phyloP scores from a whole-genome alignment of 1,284 basidiomycete genomes.

The Phlebopus sp. region DNA sequence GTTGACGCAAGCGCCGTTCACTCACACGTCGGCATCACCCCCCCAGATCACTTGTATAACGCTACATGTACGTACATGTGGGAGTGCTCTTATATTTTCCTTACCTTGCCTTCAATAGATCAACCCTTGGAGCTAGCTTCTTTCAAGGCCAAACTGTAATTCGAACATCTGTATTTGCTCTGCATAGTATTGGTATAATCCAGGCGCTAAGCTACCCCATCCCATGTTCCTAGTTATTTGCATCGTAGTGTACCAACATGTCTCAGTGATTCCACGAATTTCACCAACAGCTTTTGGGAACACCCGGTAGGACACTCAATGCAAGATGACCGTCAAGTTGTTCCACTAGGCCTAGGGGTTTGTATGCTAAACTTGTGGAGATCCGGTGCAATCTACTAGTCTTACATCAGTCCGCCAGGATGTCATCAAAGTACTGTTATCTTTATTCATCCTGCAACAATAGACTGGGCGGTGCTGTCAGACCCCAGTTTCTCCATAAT shows the following conservation, averaged over 20 bases:
- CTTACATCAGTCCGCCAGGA: no score
- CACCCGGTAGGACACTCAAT: no score
- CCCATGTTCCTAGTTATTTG: no score
- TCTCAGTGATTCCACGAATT: no score
- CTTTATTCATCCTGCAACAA: not conserved
- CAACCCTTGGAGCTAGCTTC: conserved; percentile 31
- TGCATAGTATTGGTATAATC: not conserved
- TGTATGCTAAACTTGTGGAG: no score
- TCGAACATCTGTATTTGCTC: not conserved
- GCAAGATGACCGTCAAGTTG: no score
- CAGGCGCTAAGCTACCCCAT: no score
- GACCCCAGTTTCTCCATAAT: conserved; percentile 40
- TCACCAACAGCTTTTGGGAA: no score
- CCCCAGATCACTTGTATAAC: conserved; percentile 47
- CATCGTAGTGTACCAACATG: no score
- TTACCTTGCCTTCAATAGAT: conserved; percentile 19
- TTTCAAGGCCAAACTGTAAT: conserved; percentile 24
- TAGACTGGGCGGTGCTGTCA: conserved; percentile 13
- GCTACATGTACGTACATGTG: conserved; percentile 46
- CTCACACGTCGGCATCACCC: conserved; percentile 40
- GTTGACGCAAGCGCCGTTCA: conserved; percentile 41
- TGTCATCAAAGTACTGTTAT: not conserved
- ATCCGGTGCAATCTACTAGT: no score
- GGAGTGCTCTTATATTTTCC: not conserved
- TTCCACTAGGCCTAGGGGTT: no score